Evolutionary conservation across 148 eudicot species (phyloP).

Genomic region (Cornus controversa): DNA sequence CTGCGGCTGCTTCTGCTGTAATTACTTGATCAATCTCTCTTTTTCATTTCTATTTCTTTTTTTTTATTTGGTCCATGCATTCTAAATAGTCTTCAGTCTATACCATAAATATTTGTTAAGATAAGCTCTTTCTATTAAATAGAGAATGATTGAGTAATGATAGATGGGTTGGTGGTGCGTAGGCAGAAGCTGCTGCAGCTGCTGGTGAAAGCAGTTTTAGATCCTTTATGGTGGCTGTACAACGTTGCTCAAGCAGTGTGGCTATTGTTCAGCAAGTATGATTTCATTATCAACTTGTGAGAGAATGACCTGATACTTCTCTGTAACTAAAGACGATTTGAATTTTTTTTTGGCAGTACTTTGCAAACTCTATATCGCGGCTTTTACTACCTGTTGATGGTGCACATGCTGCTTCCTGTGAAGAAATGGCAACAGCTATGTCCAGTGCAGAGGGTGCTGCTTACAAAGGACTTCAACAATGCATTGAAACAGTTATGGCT

Average conservation of each 20-base stretch:
- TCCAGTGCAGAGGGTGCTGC: conserved; percentile 93
- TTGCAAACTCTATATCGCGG: conserved; percentile 84
- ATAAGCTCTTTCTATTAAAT: neutral
- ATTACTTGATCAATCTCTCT: conserved; percentile 25
- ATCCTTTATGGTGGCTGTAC: conserved; percentile 98
- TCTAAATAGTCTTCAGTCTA: too few species aligned
- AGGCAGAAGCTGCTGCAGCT: conserved; percentile 99
- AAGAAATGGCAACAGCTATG: conserved; percentile 97
- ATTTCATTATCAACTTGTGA: neutral
- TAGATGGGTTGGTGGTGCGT: conserved; percentile 19
- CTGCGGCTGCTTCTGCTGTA: conserved; percentile 99
- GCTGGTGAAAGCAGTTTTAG: conserved; percentile 98
- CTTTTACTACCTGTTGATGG: conserved; percentile 91
- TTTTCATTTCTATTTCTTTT: neutral
- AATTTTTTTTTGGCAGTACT: conserved; percentile 49
- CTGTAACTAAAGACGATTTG: neutral
- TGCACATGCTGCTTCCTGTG: conserved; percentile 93
- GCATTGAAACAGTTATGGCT: conserved; percentile 98
- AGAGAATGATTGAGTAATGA: conserved; percentile 4
- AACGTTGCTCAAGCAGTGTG: conserved; percentile 95
- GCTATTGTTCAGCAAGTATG: conserved; percentile 97
- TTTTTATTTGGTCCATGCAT: too few species aligned
- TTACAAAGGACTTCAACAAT: conserved; percentile 94
- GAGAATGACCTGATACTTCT: neutral
- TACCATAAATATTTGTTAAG: neutral